Evolutionary conservation across 2,329 filamentous ascomycete genomes (phyloP), one percentile per base, ranked within the genome.

Genomic region (Chaetomiaceae sp.): DNA sequence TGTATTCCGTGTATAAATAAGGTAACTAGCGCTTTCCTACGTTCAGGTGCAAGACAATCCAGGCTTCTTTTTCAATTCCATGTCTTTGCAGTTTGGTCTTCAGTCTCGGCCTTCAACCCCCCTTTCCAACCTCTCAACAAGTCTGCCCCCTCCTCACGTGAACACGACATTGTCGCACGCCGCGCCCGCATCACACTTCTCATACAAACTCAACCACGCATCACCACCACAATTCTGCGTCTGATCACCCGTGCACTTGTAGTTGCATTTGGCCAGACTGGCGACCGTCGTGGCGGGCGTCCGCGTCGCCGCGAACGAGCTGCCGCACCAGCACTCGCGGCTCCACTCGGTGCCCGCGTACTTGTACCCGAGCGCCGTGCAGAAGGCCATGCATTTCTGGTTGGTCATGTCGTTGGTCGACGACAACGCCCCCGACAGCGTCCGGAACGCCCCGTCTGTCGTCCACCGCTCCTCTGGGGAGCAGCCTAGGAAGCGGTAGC

Each of bases 401-500:
- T 60, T 59, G 50, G 60, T 61, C 55, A 60, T 57, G 49, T 27
- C 21, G 50, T 58, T 57, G 27, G 43, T 48, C 12, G 48, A 45
- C 38, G 48, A 42, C 16, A 51, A 30, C 2, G 55, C 54, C 10
- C 37, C 49, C 16, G 55, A 30, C 5, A 63, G 56, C 13, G 60
- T 62, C 47, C 62, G 62, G 56, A 58, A 60, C 3, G 57, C 16
- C 5, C 53, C 57, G 54, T 63, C 62, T 13, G 30, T 50, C n/a
- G 52, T 42, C 48, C 50, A 57, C 40, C 60, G 57, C 43, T 62
- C 59, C 44, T 63, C 62, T 34, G 62, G 62, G 12, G 62, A 56
- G 56, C 62, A 63, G 23, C 62, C 62, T 14, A 61, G 35, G 55
- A 61, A 63, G 19, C 56, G 53, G 49, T 44, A 63, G n/a, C 62